Evolutionary conservation across 345 rosid species (phyloP).

Genomic region (Eucalyptus globulus): DNA sequence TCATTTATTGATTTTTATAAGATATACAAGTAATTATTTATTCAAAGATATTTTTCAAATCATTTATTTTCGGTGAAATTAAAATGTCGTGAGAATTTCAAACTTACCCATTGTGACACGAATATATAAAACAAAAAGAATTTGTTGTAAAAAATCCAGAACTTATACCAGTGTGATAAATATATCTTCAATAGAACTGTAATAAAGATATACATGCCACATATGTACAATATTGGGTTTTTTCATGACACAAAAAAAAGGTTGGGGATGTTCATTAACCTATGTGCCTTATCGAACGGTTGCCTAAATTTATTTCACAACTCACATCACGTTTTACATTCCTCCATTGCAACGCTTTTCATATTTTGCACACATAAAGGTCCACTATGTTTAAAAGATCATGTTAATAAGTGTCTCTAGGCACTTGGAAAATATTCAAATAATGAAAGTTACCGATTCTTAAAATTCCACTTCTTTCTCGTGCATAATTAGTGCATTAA

Average conservation of each 20-base stretch:
- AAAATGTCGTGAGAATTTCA: no score
- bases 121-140: no score
- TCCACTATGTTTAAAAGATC: no score
- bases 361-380: neutral
- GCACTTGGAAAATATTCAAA: neutral
- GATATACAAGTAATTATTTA: no score
- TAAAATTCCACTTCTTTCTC: neutral
- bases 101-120: no score
- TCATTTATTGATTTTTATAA: rapidly evolving
- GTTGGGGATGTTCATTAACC: no score
- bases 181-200: rapidly evolving
- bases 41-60: rapidly evolving
- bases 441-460: neutral
- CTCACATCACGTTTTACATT: neutral
- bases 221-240: no score
- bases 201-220: no score
- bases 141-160: rapidly evolving
- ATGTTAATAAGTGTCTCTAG: neutral
- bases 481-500: neutral
- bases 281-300: rapidly evolving
- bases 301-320: rapidly evolving
- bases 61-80: rapidly evolving
- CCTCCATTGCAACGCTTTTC: neutral
- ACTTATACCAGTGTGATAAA: rapidly evolving
- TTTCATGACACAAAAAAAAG: no score